phyloP scores from a whole-genome alignment of 257 asterid genomes.

The Scutellaria galericulata region DNA sequence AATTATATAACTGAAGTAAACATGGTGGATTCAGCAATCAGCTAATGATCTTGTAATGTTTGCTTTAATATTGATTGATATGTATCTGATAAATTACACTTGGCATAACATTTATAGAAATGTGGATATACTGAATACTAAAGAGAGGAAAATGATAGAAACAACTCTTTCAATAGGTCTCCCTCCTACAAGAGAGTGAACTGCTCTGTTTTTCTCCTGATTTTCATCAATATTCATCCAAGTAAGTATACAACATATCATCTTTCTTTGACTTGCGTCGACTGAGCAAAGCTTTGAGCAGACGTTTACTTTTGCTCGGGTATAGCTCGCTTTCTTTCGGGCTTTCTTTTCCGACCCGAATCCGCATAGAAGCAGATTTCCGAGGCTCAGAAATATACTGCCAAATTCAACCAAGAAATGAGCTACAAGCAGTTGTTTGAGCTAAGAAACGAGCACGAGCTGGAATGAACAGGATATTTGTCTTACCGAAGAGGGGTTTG shows the following conservation, averaged over 20 bases:
- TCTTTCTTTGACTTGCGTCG: constrained; percentile 94
- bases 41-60: constrained; percentile 22
- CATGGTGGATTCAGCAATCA: neutral
- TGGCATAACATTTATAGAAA: constrained; percentile 29
- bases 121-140: constrained; percentile 31
- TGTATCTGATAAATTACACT: constrained; percentile 46
- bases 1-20: no score
- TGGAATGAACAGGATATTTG: neutral
- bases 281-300: constrained; percentile 84
- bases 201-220: neutral
- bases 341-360: constrained; percentile 63
- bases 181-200: constrained; percentile 21
- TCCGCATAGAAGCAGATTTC: constrained; percentile 84
- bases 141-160: constrained; percentile 33
- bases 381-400: constrained; percentile 76
- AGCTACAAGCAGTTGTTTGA: constrained; percentile 12
- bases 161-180: constrained; percentile 32
- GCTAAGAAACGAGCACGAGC: constrained; percentile 6
- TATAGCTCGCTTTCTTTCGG: constrained; percentile 59
- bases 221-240: constrained; percentile 75
- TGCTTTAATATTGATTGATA: constrained; percentile 36
- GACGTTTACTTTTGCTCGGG: constrained; percentile 86
- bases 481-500: constrained; percentile 60
- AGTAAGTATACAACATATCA: constrained; percentile 74
- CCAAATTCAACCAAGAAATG: constrained; percentile 24